Evolutionary conservation across 2,329 filamentous ascomycete species (phyloP).

Genomic region (Fusarium verticillioides): DNA sequence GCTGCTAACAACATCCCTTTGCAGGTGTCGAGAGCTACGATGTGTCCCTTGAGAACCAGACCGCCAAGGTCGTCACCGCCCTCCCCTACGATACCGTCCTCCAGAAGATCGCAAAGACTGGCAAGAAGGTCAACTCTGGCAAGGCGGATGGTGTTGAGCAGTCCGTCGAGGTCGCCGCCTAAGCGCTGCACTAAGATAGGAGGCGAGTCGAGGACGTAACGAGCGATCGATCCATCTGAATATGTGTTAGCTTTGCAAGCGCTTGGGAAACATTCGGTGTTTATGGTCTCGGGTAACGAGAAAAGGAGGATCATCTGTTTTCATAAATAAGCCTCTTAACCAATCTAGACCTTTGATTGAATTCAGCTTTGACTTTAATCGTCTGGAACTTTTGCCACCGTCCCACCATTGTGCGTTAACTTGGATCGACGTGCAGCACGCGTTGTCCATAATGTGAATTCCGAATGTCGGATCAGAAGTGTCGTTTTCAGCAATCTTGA

Average conservation of each 20-base stretch:
- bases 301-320: constrained; percentile 32
- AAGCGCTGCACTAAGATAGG: not conserved
- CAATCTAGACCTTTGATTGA: constrained; percentile 12
- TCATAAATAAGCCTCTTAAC: constrained; percentile 17
- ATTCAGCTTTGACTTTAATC: not conserved
- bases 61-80: constrained; percentile 77
- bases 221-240: constrained; percentile 18
- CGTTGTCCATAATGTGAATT: not conserved
- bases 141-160: constrained; percentile 73
- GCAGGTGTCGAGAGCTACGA: constrained; percentile 87
- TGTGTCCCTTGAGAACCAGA: constrained; percentile 88
- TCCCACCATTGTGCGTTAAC: not conserved
- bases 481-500: not conserved
- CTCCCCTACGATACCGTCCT: constrained; percentile 85
- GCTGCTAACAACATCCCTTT: constrained; percentile 18
- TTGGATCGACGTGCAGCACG: not conserved
- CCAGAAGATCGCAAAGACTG: constrained; percentile 91
- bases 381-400: not conserved
- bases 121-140: constrained; percentile 86
- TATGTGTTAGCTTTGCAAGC: constrained; percentile 35
- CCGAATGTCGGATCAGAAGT: not conserved
- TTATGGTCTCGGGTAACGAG: constrained; percentile 25
- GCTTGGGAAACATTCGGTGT: constrained; percentile 35
- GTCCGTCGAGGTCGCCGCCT: constrained; percentile 59
- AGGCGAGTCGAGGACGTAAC: constrained; percentile 1